Evolutionary conservation across 2,329 filamentous ascomycete genomes (phyloP).

Genomic region (Colletotrichum sublineola): DNA sequence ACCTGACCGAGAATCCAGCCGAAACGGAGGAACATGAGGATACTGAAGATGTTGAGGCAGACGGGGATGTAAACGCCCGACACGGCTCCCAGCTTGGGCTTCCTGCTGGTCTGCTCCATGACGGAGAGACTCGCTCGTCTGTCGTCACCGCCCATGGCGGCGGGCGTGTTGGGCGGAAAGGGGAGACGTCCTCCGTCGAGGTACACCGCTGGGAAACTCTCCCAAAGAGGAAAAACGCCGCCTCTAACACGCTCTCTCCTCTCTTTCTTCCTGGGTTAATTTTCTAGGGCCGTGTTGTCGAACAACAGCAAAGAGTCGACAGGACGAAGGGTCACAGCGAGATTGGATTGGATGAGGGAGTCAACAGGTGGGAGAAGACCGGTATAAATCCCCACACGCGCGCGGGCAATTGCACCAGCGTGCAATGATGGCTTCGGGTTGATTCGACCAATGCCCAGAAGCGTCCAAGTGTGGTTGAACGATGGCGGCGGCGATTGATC

Average conservation of each 20-base stretch:
- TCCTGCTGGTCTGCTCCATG: conserved; percentile 54
- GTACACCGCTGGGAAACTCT: conserved; percentile 4
- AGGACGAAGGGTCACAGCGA: neutral
- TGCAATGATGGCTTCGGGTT: conserved; percentile 15
- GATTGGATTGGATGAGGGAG: conserved; percentile 3
- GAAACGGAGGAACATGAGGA: conserved; percentile 93
- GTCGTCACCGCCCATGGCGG: conserved; percentile 38
- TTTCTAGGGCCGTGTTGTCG: conserved; percentile 8
- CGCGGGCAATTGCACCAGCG: conserved; percentile 23
- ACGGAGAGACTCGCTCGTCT: conserved; percentile 38
- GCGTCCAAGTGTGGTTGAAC: conserved; percentile 36
- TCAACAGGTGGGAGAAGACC: conserved; percentile 15
- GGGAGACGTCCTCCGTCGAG: neutral
- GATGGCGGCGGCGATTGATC: conserved; percentile 35
- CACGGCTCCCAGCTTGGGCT: conserved; percentile 79
- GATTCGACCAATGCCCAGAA: conserved; percentile 13
- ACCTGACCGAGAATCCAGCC: conserved; percentile 86
- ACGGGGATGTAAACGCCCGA: conserved; percentile 89
- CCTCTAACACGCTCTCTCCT: conserved; percentile 12
- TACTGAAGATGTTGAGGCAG: conserved; percentile 89
- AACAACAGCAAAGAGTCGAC: conserved; percentile 15
- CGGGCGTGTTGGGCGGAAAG: neutral
- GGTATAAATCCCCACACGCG: conserved; percentile 25
- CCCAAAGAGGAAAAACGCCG: conserved; percentile 15
- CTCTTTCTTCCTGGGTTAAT: neutral